These are phyloP conservation scores for Sarcodon sp. DNA, from an alignment of 768 basidiomycete species.

Conservation along the genomic window DNA sequence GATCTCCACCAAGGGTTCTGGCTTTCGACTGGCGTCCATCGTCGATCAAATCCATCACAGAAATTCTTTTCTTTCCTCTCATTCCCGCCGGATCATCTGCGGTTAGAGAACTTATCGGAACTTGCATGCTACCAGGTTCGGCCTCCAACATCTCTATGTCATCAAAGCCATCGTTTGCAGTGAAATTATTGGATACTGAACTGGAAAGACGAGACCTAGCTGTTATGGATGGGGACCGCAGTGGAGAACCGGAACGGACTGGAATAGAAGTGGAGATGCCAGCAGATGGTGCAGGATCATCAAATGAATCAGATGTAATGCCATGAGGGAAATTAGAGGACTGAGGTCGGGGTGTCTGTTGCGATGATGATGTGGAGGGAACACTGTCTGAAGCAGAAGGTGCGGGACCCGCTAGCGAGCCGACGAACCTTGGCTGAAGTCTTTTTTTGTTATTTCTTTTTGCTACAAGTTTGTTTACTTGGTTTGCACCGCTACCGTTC, in stretches of 20 bases:
- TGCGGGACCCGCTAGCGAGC: constrained; percentile 15
- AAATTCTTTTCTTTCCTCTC: constrained; percentile 42
- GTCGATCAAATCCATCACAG: constrained; percentile 24
- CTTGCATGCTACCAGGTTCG: constrained; percentile 36
- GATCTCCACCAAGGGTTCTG: constrained; percentile 61
- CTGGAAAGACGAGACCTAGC: constrained; percentile 20
- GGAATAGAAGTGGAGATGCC: background rate
- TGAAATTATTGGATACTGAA: constrained; percentile 5
- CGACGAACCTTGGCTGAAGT: constrained; percentile 31
- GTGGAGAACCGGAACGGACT: constrained; percentile 6
- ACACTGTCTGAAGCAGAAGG: constrained; percentile 11
- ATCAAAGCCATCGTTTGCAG: constrained; percentile 25
- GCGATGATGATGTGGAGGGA: constrained; percentile 3
- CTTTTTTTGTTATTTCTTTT: constrained; percentile 63
- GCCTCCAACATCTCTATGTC: constrained; percentile 31
- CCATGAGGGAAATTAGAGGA: constrained; percentile 2
- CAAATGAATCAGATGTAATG: constrained; percentile 4
- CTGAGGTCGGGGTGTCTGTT: background rate
- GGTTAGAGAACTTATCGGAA: constrained; percentile 27
- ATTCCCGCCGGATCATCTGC: constrained; percentile 9
- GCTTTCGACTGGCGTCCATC: constrained; percentile 20
- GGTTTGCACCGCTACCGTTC: constrained; percentile 26
- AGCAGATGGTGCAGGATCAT: constrained; percentile 3
- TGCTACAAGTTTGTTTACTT: constrained; percentile 62
- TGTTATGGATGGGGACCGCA: constrained; percentile 3